These are phyloP conservation scores for Fusarium sp. DNA, from an alignment of 2,329 filamentous ascomycete genomes.

Conservation along the genomic window DNA sequence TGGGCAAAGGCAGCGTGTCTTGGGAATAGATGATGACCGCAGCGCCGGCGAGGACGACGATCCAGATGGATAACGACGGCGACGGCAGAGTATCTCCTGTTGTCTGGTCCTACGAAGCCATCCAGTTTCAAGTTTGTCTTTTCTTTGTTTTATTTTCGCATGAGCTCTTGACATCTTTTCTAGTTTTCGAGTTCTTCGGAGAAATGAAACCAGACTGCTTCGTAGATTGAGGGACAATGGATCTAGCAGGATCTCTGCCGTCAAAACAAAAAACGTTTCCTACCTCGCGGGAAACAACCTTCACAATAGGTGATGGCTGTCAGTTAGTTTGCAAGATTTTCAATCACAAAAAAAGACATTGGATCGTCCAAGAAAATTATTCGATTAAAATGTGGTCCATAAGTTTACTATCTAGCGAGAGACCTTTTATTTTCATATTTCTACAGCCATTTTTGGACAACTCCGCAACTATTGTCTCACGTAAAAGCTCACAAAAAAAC, in stretches of 20 bases:
- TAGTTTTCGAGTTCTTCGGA: constrained; percentile 1
- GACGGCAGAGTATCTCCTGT: constrained; percentile 76
- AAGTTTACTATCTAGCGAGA: constrained; percentile 13
- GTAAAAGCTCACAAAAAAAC: constrained; percentile 39
- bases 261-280: constrained; percentile 55
- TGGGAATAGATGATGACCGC: constrained; percentile 59
- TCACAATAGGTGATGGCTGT: constrained; percentile 33
- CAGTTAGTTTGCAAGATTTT: constrained; percentile 42
- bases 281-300: constrained; percentile 56
- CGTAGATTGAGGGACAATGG: constrained; percentile 70
- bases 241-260: constrained; percentile 74
- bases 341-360: constrained; percentile 26
- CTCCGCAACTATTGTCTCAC: constrained; percentile 29
- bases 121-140: constrained; percentile 16
- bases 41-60: constrained; percentile 74
- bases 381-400: constrained; percentile 5
- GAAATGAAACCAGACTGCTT: constrained; percentile 37
- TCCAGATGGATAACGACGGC: constrained; percentile 71
- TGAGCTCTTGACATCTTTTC: constrained; percentile 13
- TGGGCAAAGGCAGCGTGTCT: constrained; percentile 50
- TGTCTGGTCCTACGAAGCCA: constrained; percentile 68
- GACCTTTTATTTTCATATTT: background rate
- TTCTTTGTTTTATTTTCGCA: constrained; percentile 15
- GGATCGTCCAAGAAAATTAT: constrained; percentile 25
- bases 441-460: constrained; percentile 9